Conservation (phyloP, 768 basidiomycete genomes). For the button mushroom (Agaricus bisporus) region DNA sequence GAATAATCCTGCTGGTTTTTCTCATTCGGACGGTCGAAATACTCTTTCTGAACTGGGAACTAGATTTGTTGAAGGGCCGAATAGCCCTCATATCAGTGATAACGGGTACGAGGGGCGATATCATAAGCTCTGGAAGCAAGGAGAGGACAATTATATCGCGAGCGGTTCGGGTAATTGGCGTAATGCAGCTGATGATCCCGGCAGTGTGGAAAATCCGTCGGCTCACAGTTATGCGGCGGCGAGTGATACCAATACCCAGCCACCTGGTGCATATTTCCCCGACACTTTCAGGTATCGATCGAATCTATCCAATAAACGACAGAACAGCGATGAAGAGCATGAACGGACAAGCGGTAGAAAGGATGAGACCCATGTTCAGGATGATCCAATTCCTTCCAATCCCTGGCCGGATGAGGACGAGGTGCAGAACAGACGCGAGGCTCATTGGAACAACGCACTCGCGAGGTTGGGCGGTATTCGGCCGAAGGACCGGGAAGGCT, state of each 20-base stretch:
- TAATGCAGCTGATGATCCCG: neutral
- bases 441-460: conserved; percentile 3
- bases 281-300: neutral
- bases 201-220: neutral
- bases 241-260: neutral
- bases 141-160: neutral
- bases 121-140: neutral
- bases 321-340: neutral
- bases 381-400: neutral
- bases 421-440: neutral
- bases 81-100: neutral
- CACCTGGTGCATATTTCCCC: neutral
- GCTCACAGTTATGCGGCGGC: neutral
- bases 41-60: neutral
- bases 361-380: neutral
- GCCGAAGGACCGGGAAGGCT: neutral
- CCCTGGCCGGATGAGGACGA: conserved; percentile 2
- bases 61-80: neutral
- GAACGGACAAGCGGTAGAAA: neutral
- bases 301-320: neutral
- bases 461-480: neutral
- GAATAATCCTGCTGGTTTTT: neutral
- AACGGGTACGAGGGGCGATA: neutral
- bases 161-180: neutral
- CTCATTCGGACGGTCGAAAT: neutral